Evolutionary conservation across 805 yeast genomes (phyloP).

Genomic region (Lachancea lanzarotensis): DNA sequence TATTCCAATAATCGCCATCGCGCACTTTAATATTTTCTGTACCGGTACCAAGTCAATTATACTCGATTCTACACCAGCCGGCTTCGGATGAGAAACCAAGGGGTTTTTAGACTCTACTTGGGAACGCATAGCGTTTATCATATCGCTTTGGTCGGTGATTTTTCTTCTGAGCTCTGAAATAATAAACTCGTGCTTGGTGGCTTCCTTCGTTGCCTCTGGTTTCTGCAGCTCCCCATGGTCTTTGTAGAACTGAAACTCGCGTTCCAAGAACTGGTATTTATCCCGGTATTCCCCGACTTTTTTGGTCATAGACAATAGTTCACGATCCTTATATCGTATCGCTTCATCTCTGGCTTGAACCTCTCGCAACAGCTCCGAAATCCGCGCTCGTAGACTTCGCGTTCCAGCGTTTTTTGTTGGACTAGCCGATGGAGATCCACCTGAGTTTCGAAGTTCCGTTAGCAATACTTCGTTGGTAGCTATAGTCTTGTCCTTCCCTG

Average conservation of each 20-base stretch:
- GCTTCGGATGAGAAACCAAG: not conserved
- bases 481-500: not conserved
- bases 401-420: not conserved
- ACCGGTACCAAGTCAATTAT: not conserved
- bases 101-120: constrained; percentile 1
- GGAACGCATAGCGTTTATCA: constrained; percentile 13
- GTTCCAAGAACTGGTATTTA: constrained; percentile 23
- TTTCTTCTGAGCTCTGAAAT: constrained; percentile 27
- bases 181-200: constrained; percentile 23
- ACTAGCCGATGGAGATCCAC: not conserved
- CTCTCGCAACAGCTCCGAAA: constrained; percentile 13
- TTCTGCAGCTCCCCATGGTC: constrained; percentile 13
- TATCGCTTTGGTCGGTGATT: constrained; percentile 23
- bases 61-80: not conserved
- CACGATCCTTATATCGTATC: constrained; percentile 18
- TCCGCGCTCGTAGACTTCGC: constrained; percentile 11
- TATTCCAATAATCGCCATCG: not conserved
- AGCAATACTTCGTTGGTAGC: not conserved
- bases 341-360: constrained; percentile 16
- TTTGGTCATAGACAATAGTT: constrained; percentile 15
- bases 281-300: constrained; percentile 19
- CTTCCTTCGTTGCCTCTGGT: constrained; percentile 8
- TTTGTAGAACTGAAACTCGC: constrained; percentile 28
- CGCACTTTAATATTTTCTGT: not conserved
- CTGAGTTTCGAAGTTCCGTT: not conserved